Evolutionary conservation across 2,329 filamentous ascomycete species (phyloP).

Genomic region (Exophiala viscosa): DNA sequence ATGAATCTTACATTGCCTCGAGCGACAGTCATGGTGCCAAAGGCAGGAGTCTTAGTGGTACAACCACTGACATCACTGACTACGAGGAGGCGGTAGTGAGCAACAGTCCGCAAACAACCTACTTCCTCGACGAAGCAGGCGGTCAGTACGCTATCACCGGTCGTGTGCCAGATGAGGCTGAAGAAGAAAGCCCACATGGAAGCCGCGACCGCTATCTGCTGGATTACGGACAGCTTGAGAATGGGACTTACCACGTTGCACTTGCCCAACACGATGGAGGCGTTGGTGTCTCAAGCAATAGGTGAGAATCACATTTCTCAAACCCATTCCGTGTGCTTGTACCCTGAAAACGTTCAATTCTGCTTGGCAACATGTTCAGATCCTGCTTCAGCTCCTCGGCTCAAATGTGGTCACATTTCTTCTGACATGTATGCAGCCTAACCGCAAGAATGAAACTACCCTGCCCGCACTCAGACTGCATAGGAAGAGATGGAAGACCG

Average conservation of each 20-base stretch:
- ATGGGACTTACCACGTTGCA: too few relatives aligned
- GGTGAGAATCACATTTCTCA: too few relatives aligned
- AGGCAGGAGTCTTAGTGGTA: slow-evolving; percentile 4
- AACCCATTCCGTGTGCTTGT: too few relatives aligned
- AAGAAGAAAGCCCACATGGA: too few relatives aligned
- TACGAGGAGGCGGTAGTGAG: neutral
- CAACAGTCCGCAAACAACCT: too few relatives aligned
- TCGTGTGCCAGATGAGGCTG: too few relatives aligned
- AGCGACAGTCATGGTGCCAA: slow-evolving; percentile 1
- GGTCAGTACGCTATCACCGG: too few relatives aligned
- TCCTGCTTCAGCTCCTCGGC: neutral
- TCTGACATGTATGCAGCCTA: neutral
- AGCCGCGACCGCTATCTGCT: too few relatives aligned
- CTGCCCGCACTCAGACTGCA: slow-evolving; percentile 30
- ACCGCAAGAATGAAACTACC: slow-evolving; percentile 1
- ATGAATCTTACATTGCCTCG: slow-evolving; percentile 4
- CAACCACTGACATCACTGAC: neutral
- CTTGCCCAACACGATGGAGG: too few relatives aligned
- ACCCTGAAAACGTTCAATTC: neutral
- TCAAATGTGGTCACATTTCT: neutral
- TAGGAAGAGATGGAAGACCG: slow-evolving; percentile 20
- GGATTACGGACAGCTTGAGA: too few relatives aligned
- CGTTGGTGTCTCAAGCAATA: too few relatives aligned
- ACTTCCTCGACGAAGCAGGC: too few relatives aligned
- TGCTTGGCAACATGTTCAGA: neutral